Percentiles rank a stretch among this genome's conserved stretches.
phyloP scores from a whole-genome alignment of 2,329 filamentous ascomycete species.

The Pestalotiopsis sp. region DNA sequence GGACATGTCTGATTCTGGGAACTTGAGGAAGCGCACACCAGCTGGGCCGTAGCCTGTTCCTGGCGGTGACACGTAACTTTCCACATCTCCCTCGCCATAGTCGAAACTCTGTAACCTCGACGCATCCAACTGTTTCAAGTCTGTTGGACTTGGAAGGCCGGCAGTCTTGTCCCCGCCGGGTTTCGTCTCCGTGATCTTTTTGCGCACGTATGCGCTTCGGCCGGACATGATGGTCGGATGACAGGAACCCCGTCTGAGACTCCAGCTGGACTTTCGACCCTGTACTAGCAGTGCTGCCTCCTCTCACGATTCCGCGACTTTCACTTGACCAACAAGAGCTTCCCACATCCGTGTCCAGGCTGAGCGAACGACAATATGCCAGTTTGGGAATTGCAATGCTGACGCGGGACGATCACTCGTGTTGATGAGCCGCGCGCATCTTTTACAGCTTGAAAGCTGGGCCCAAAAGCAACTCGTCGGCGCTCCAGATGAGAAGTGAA shows the following conservation, averaged over 20 bases:
- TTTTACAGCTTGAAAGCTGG: neutral
- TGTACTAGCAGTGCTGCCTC: neutral
- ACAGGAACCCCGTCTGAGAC: neutral
- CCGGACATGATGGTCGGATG: constrained; percentile 48
- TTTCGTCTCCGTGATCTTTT: constrained; percentile 55
- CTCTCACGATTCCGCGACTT: neutral
- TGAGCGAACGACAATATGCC: neutral
- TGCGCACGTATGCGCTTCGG: constrained; percentile 58
- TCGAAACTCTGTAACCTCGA: constrained; percentile 31
- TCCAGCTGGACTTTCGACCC: neutral
- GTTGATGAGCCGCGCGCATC: neutral
- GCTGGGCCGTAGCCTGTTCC: constrained; percentile 42
- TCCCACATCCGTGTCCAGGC: neutral
- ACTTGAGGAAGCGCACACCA: constrained; percentile 46
- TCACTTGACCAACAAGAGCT: neutral
- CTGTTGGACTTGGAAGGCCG: constrained; percentile 27
- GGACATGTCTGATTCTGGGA: constrained; percentile 38
- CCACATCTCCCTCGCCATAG: constrained; percentile 37
- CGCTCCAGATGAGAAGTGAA: neutral
- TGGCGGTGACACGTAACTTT: constrained; percentile 38
- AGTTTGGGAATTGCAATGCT: neutral
- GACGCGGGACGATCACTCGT: neutral
- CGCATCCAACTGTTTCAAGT: constrained; percentile 26
- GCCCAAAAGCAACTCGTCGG: neutral
- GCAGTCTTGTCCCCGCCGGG: constrained; percentile 27